Percentiles rank a stretch among this genome's conserved stretches.
phyloP scores from a whole-genome alignment of 108 stramenopile species.

The Cyclotella choctawhatcheeana region DNA sequence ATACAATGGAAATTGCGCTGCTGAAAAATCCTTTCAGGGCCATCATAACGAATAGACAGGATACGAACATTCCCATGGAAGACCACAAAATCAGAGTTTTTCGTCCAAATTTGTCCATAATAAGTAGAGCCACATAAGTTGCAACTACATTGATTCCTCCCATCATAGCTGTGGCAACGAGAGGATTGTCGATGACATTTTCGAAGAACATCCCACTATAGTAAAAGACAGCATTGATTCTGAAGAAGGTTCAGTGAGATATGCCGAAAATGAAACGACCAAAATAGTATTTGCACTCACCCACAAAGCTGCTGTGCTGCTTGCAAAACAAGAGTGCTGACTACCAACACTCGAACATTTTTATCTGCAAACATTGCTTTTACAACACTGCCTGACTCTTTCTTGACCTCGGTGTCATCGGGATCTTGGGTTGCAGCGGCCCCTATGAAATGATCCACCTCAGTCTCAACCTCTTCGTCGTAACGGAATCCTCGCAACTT shows the following conservation, averaged over 20 bases:
- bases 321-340: conserved; percentile 82
- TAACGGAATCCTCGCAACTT: conserved; percentile 89
- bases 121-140: conserved; percentile 88
- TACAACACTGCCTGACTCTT: conserved; percentile 30
- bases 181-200: conserved; percentile 90
- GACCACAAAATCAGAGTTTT: conserved; percentile 90
- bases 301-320: conserved; percentile 95
- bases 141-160: conserved; percentile 94
- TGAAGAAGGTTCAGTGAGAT: not conserved
- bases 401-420: conserved; percentile 11
- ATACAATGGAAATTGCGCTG: conserved; percentile 77
- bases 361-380: conserved; percentile 78
- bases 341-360: conserved; percentile 73
- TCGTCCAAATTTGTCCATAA: conserved; percentile 92
- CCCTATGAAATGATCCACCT: conserved; percentile 86
- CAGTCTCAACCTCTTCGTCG: conserved; percentile 93
- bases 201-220: conserved; percentile 98
- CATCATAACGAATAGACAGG: conserved; percentile 70
- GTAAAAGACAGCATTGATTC: conserved; percentile 98
- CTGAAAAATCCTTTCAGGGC: conserved; percentile 67
- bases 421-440: conserved; percentile 38
- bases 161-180: conserved; percentile 91
- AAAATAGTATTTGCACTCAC: too few species aligned
- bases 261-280: not conserved
- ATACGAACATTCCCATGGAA: conserved; percentile 81